phyloP scores from a whole-genome alignment of 495 filamentous ascomycete species.

The Pyrenula aspistea region DNA sequence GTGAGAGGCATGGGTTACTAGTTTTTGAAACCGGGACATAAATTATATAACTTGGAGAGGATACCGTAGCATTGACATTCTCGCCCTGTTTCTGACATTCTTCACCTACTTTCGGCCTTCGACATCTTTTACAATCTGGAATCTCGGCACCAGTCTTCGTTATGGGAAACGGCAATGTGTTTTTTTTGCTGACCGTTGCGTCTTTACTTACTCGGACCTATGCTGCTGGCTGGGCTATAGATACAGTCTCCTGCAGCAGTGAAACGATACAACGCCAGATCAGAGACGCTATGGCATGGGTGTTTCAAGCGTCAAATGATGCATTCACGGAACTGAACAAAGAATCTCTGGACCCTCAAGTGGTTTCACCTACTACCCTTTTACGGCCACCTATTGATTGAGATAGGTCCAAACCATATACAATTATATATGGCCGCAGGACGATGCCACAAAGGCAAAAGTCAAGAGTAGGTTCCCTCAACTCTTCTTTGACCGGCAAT shows the following conservation, averaged over 20 bases:
- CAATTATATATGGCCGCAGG: background rate
- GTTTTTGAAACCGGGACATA: no score
- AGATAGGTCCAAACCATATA: background rate
- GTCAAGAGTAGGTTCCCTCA: background rate
- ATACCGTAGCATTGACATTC: no score
- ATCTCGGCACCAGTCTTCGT: no score
- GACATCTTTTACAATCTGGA: no score
- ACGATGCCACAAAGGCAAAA: background rate
- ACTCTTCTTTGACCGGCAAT: no score
- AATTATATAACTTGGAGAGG: no score
- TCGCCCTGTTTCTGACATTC: no score
- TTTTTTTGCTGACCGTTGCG: background rate
- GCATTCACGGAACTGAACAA: background rate
- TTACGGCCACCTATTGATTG: background rate
- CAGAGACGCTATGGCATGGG: background rate
- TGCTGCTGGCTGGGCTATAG: background rate
- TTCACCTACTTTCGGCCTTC: no score
- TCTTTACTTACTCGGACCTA: background rate
- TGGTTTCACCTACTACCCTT: background rate
- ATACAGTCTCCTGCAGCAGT: background rate
- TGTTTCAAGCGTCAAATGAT: background rate
- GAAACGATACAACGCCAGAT: background rate
- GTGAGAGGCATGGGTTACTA: no score
- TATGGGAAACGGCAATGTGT: background rate
- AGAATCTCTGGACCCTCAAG: background rate